Base-by-base conservation (phyloP, 768 basidiomycete species). In the Xerocomus brunneocitrinus region DNA sequence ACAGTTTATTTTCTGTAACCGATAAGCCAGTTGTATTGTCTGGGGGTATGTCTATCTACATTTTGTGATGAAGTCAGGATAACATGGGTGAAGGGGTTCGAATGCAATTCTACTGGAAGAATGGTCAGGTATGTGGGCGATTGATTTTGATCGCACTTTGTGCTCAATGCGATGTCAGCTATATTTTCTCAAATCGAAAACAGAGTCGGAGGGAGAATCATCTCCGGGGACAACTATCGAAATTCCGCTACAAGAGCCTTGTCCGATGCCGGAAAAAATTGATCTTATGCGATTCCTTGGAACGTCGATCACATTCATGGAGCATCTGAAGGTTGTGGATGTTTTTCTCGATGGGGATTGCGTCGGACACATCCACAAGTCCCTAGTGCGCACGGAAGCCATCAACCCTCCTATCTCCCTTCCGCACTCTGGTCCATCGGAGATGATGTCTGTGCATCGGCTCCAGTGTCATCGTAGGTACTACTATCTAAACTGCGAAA, bases 281-380 rank as follows among this genome's bases (percentile, higher is more conserved):
- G 91, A 97, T 59, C 84, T 98, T 57, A 82, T 87, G 19, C 82
- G 89, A 12, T 97, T 98, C 68, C 77, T 98, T 16, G 79, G 85
- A 25, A 93, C 91, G 5, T 90, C 89, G 1, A 84, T 98, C 50
- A 92, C 92, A 0, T 98, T 98, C 73, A 97, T 95, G 87, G 73
- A 76, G 3, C 77, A 83, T 54, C 77, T 98, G 9, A 73, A 75
- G 14, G 76, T 85, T 66, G 82, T 97, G 51, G 84, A 81, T 58
- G 80, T 98, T 32, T 89, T 80, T 67, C 80, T 94, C 38, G 84
- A 98, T 61, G 82, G 83, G 55, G 80, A 82, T 59, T 74, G 83
- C 38, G 73, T 93, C 2, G 80, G 82, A 19, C 76, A 73, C 34
- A 66, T 94, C 45, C 76, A 73, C 34, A 94, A 91, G 72, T 71